Percentiles rank a stretch among this genome's conserved stretches.
Conservation (phyloP, 2,329 filamentous ascomycete species). For the Sarocladium kiliense region DNA sequence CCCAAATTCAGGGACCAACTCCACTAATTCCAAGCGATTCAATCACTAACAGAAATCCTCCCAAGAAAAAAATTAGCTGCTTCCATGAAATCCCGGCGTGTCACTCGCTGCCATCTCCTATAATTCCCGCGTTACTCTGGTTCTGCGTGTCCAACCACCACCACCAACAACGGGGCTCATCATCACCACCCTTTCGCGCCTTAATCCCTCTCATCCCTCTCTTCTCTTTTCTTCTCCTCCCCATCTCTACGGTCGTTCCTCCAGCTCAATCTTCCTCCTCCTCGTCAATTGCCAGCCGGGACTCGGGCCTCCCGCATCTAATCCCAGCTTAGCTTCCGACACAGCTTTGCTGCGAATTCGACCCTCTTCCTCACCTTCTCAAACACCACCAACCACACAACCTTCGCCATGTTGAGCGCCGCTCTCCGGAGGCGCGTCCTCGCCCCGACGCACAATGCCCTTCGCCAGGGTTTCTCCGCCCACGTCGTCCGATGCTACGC, state of each 20-base stretch:
- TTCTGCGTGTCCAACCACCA: constrained; percentile 1
- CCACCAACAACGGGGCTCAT: not conserved
- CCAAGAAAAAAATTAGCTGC: not conserved
- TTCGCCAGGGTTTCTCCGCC: constrained; percentile 46
- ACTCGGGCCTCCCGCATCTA: not conserved
- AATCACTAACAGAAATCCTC: not conserved
- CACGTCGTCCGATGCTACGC: constrained; percentile 62
- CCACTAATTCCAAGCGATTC: not conserved
- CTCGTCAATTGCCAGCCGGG: not conserved
- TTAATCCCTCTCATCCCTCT: constrained; percentile 8
- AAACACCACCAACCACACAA: constrained; percentile 12
- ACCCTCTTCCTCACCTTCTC: not conserved
- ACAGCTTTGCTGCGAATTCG: constrained; percentile 1
- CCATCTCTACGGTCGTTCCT: constrained; percentile 2
- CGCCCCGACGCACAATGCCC: constrained; percentile 41
- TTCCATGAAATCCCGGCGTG: constrained; percentile 5
- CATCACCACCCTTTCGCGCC: constrained; percentile 5
- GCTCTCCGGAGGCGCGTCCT: constrained; percentile 59
- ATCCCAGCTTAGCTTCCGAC: not conserved
- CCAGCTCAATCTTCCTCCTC: not conserved
- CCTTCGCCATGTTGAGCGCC: constrained; percentile 51
- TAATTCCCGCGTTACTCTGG: constrained; percentile 5
- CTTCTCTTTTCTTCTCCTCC: not conserved
- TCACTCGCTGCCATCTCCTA: constrained; percentile 1
- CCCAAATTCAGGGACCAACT: not conserved